Base-by-base conservation (phyloP, 768 basidiomycete species). In the Austroboletus eburneus region DNA sequence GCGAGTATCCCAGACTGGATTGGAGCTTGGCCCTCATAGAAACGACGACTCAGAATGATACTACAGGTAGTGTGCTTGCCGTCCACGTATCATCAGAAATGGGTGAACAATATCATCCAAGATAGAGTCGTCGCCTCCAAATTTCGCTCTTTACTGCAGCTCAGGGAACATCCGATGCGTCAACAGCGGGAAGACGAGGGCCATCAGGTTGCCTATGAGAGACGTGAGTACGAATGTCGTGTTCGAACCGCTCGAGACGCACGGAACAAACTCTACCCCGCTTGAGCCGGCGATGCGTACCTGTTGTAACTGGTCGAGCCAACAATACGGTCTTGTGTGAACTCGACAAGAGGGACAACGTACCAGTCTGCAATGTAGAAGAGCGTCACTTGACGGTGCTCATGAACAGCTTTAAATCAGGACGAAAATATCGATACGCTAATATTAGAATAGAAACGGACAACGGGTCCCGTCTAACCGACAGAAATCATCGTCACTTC, bases 241-340 rank as follows among this genome's bases (percentile, higher is more conserved):
- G 16, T 5, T 8, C 14, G 5, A 34, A 5, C 5, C 12, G 16
- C 33, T 34, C 33, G 4, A 17, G 23, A 63, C 70, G 37, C 56
- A 69, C 79, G 72, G 44, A 64, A 66, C 24, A 80, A 63, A 33
- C 69, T 74, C 52, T 77, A 76, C 0, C 72, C 79, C 0, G 79
- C 80, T 41, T 79, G 66, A 0, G 77, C 80, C 9, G 75, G 76
- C 6, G 77, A 79, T 1, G 80, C 74, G 51, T 76, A 80, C 6
- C 65, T 58, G 7, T 68, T 67, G 48, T 72, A 71, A 50, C 73
- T 74, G 39, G 17, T 32, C 30, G 10, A n/a, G n/a, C n/a, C n/a
- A n/a, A n/a, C n/a, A n/a, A n/a, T n/a, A n/a, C n/a, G n/a, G n/a
- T n/a, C n/a, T n/a, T n/a, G n/a, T n/a, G n/a, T n/a, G n/a, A n/a